phyloP scores from a whole-genome alignment of 2,329 filamentous ascomycete species.

The Arachnomyces sp. region DNA sequence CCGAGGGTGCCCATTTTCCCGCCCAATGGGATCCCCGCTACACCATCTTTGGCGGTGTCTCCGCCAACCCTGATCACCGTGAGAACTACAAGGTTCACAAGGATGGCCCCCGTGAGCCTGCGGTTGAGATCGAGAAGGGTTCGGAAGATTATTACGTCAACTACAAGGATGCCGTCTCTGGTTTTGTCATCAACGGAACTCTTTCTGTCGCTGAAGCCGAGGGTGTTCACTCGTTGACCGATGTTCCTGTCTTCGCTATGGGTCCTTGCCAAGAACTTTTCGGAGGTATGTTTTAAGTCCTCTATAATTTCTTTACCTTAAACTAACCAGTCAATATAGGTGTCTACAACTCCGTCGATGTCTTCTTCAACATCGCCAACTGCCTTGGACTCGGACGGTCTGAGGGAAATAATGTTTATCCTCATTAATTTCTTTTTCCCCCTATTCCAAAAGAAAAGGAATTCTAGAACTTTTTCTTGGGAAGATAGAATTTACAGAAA shows the following conservation, averaged over 20 bases:
- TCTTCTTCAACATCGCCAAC: conserved; percentile 35
- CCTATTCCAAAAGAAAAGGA: too few relatives aligned
- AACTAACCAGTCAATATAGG: conserved; percentile 13
- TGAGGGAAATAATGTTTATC: background rate
- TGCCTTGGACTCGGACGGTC: conserved; percentile 26
- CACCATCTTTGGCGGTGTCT: conserved; percentile 65
- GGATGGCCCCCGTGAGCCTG: conserved; percentile 55
- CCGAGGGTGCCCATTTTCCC: conserved; percentile 68
- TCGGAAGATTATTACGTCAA: conserved; percentile 59
- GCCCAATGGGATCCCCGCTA: conserved; percentile 80
- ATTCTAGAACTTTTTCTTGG: too few relatives aligned
- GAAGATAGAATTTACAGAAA: too few relatives aligned
- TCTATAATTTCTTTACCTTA: background rate
- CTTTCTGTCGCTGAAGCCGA: conserved; percentile 55
- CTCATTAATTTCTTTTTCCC: too few relatives aligned
- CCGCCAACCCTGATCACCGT: conserved; percentile 64
- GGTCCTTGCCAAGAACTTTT: conserved; percentile 74
- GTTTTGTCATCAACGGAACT: conserved; percentile 70
- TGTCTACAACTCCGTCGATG: conserved; percentile 33
- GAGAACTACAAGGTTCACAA: conserved; percentile 70
- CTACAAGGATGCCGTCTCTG: conserved; percentile 56
- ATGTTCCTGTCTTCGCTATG: conserved; percentile 69
- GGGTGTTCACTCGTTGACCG: conserved; percentile 70
- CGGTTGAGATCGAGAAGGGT: conserved; percentile 47
- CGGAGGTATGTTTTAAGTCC: conserved; percentile 43